A percentile compares a stretch with the other conserved stretches of the same genome.
Evolutionary conservation across 2,329 filamentous ascomycete genomes (phyloP).

Genomic region (Trichoderma endophyticum): DNA sequence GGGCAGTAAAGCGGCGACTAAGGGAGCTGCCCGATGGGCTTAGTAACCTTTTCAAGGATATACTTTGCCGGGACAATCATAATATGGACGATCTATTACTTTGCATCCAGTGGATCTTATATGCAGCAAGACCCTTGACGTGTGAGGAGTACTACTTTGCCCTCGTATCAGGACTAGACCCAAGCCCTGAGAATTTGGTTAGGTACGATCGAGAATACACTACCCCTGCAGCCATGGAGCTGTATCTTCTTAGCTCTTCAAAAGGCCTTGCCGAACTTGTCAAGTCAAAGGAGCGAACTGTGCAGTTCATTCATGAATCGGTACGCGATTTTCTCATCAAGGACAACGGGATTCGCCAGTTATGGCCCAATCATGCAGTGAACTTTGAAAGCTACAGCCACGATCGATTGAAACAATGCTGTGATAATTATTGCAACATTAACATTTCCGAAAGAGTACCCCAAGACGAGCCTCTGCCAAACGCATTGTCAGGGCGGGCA

Average conservation of each 20-base stretch:
- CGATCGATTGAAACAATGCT: neutral
- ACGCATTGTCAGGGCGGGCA: neutral
- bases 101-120: slow-evolving; percentile 53
- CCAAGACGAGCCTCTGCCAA: neutral
- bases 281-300: neutral
- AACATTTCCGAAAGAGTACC: neutral
- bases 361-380: neutral
- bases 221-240: neutral
- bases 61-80: slow-evolving; percentile 45
- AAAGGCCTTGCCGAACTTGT: neutral
- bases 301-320: neutral
- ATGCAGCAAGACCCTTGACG: slow-evolving; percentile 41
- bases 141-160: slow-evolving; percentile 43
- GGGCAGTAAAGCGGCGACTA: slow-evolving; percentile 26
- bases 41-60: slow-evolving; percentile 48
- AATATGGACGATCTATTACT: slow-evolving; percentile 41
- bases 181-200: neutral
- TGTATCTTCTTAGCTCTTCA: neutral
- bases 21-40: slow-evolving; percentile 39
- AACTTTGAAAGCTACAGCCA: neutral
- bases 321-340: neutral
- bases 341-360: neutral
- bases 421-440: neutral
- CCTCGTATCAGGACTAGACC: slow-evolving; percentile 8
- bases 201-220: neutral